phyloP scores from a whole-genome alignment of 768 basidiomycete species.

The Cystofilobasidium ferigula region DNA sequence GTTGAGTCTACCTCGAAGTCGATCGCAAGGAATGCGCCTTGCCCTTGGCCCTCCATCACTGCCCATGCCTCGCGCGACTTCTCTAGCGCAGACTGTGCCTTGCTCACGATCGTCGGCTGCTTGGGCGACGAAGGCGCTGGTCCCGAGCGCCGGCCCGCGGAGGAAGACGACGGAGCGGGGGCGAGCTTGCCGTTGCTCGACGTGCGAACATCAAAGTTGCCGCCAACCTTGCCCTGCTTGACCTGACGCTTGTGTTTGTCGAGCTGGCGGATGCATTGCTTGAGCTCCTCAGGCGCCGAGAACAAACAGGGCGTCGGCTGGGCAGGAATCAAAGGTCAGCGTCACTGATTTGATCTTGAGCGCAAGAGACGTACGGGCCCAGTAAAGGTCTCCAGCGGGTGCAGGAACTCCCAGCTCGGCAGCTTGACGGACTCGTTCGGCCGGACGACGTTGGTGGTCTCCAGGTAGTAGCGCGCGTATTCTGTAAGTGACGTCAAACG shows the following conservation, averaged over 20 bases:
- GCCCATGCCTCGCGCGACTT: conserved; percentile 50
- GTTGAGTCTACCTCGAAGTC: conserved; percentile 1
- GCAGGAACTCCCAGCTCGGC: conserved; percentile 67
- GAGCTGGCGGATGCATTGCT: conserved; percentile 50
- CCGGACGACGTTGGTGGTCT: conserved; percentile 55
- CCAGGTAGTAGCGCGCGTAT: conserved; percentile 72
- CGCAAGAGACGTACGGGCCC: not conserved
- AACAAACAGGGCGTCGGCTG: conserved; percentile 44
- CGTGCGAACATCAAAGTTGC: conserved; percentile 49
- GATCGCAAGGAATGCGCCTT: not conserved
- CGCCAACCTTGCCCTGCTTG: conserved; percentile 49
- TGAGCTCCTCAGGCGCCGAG: conserved; percentile 47
- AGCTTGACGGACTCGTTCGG: conserved; percentile 51
- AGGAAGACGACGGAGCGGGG: not conserved
- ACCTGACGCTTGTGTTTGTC: conserved; percentile 70
- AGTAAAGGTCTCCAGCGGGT: conserved; percentile 41
- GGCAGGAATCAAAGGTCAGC: not conserved
- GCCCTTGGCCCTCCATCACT: conserved; percentile 51
- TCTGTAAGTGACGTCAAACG: conserved; percentile 39
- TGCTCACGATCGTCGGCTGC: not conserved
- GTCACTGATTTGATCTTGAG: not conserved
- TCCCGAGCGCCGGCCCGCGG: not conserved
- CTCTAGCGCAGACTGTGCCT: conserved; percentile 47
- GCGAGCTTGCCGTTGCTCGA: conserved; percentile 41
- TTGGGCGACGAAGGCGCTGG: not conserved